Base-by-base conservation (phyloP, 2,329 filamentous ascomycete genomes). In the Exophiala spinifera region DNA sequence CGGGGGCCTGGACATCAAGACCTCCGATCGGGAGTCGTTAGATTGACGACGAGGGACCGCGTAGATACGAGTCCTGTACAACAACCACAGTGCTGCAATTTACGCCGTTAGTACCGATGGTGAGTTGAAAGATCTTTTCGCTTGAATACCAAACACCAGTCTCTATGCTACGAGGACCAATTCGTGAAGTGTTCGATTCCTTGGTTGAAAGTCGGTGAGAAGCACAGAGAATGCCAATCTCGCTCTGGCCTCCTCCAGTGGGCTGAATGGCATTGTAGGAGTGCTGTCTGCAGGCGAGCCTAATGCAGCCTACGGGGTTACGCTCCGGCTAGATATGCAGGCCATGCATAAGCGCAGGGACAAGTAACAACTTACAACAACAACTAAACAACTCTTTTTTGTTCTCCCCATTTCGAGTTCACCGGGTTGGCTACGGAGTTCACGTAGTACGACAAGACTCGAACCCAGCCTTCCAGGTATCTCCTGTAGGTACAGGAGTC, bases 181-280 rank as follows among this genome's bases (percentile, higher is more conserved):
- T 25, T 25, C 23, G 23, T n/a, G n/a, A 25, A 25, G 10, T 11
- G 10, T 31, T 31, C 28, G 13, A 21, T 19, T 34, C 43, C 14
- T 51, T 51, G 44, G 46, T 50, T 39, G 52, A 59, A 53, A 49
- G 57, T 60, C 57, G 57, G 56, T 59, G 56, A 53, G 53, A 40
- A 40, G 47, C 51, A 42, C 3, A 8, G n/a, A 20, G 15, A 15
- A 49, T 37, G 23, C n/a, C 47, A 42, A 50, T 50, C 23, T 50
- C 19, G 31, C 31, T 19, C 37, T 20, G 17, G 20, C 36, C n/a
- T 44, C 15, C 21, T 20, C 6, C 42, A 14, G 42, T 21, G 20
- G 23, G n/a, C 8, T 23, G 21, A 28, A 44, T 44, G 20, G 42
- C 42, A 44, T 44, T 44, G 42, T 44, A 37, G 33, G 33, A 39